Conservation (phyloP, 768 basidiomycete species). For the Sistotremastrum suecicum region DNA sequence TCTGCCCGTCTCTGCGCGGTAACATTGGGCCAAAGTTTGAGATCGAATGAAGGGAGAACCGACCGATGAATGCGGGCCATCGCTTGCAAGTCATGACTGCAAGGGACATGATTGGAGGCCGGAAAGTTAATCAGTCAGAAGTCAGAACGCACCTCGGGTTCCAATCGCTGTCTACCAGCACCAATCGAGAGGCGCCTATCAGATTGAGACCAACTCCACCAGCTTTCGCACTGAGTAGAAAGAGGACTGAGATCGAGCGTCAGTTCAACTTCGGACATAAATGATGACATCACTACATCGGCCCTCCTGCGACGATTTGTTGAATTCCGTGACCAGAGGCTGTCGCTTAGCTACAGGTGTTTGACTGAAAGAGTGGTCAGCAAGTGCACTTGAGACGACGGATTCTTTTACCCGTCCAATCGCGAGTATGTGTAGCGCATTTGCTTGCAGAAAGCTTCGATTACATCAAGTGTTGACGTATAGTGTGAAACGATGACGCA, state of each 20-base stretch:
- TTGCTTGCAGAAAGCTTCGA: slow-evolving; percentile 75
- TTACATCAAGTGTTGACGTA: slow-evolving; percentile 83
- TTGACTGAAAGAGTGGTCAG: slow-evolving; percentile 30
- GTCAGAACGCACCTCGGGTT: slow-evolving; percentile 55
- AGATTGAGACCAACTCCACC: slow-evolving; percentile 92
- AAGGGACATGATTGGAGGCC: neutral
- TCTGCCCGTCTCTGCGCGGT: slow-evolving; percentile 74
- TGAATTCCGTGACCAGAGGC: slow-evolving; percentile 81
- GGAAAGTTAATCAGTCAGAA: neutral
- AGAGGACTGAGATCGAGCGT: slow-evolving; percentile 44
- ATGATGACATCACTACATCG: slow-evolving; percentile 39
- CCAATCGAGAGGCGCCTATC: slow-evolving; percentile 79
- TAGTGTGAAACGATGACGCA: slow-evolving; percentile 95
- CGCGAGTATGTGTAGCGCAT: slow-evolving; percentile 67
- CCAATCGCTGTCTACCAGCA: slow-evolving; percentile 87
- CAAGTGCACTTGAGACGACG: neutral
- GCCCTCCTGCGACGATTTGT: slow-evolving; percentile 54
- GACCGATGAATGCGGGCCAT: slow-evolving; percentile 96
- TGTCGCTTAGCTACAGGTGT: slow-evolving; percentile 67
- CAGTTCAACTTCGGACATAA: neutral
- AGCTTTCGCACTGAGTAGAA: slow-evolving; percentile 88
- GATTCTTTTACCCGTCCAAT: slow-evolving; percentile 59
- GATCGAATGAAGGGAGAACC: slow-evolving; percentile 6
- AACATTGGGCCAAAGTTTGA: slow-evolving; percentile 6
- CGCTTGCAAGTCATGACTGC: slow-evolving; percentile 81